Conservation (phyloP, 305 asterid genomes). For the Rubia balearica region DNA sequence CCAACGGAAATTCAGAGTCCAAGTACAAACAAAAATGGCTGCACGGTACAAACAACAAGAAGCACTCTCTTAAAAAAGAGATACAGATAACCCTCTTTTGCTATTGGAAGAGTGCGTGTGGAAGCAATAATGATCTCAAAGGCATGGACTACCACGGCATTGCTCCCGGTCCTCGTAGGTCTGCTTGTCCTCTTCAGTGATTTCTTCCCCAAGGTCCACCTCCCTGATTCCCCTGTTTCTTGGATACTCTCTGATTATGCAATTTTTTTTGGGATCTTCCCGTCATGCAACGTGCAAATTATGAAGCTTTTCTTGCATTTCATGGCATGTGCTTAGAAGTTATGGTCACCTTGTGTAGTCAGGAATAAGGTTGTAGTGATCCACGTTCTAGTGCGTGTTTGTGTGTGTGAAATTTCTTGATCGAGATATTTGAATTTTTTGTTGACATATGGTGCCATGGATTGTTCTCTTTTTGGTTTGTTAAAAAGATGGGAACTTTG, state of each 20-base stretch:
- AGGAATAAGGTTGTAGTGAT: background rate
- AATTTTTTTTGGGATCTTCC: background rate
- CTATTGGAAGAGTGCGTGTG: background rate
- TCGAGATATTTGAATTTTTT: background rate
- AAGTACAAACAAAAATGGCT: too few relatives aligned
- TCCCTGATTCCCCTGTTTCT: background rate
- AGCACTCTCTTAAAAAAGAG: too few relatives aligned
- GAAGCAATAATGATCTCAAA: constrained; percentile 39
- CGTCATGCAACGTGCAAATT: background rate
- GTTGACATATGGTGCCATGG: background rate
- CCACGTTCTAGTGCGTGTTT: background rate
- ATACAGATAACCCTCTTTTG: background rate
- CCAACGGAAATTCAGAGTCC: too few relatives aligned
- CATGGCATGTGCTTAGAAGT: background rate
- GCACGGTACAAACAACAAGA: too few relatives aligned
- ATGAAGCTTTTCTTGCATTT: constrained; percentile 6
- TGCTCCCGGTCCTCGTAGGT: constrained; percentile 63
- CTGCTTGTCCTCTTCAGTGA: constrained; percentile 43
- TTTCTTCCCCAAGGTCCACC: constrained; percentile 46
- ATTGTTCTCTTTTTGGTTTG: background rate
- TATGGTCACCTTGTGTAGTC: background rate
- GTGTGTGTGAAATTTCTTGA: constrained; percentile 1
- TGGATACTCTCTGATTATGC: background rate
- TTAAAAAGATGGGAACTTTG: background rate
- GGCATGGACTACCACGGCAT: constrained; percentile 46